A percentile compares a stretch with the other conserved stretches of the same genome.
phyloP scores from a whole-genome alignment of 768 basidiomycete species.

The Rhodotorula graminis region DNA sequence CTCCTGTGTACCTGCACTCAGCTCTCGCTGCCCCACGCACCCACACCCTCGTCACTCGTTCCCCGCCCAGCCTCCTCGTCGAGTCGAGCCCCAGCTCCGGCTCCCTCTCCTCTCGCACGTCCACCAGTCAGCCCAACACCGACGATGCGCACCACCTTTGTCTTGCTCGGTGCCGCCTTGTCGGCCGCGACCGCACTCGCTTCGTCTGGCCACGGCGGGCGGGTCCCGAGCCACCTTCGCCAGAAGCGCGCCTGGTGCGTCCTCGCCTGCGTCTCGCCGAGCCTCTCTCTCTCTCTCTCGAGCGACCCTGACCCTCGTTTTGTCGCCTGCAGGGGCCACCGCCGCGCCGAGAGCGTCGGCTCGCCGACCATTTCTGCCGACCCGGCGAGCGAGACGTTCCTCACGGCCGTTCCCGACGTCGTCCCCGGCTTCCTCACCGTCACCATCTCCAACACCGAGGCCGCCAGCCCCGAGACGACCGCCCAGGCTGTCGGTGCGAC shows the following conservation, averaged over 20 bases:
- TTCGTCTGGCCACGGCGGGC: neutral
- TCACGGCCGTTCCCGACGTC: constrained; percentile 7
- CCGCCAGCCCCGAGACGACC: constrained; percentile 11
- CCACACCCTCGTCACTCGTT: constrained; percentile 2
- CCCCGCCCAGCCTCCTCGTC: neutral
- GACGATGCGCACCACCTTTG: constrained; percentile 25
- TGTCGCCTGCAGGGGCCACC: constrained; percentile 10
- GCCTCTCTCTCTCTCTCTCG: neutral
- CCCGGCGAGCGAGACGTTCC: constrained; percentile 2
- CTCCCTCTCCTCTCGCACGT: no score
- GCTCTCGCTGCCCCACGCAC: no score
- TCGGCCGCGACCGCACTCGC: constrained; percentile 7
- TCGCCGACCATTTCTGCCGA: neutral
- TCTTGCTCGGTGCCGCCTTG: constrained; percentile 9
- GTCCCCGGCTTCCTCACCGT: neutral
- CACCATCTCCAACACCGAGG: constrained; percentile 27
- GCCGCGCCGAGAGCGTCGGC: constrained; percentile 3
- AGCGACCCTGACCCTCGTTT: neutral
- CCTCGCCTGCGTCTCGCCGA: neutral
- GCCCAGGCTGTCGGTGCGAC: constrained; percentile 2
- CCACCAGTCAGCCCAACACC: no score
- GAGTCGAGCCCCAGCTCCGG: neutral
- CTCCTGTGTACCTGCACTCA: no score
- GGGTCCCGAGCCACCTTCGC: constrained; percentile 1
- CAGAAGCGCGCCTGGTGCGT: constrained; percentile 26